Percentiles rank a stretch among this genome's conserved stretches.
These are phyloP conservation scores for Pluteus cervinus DNA, from an alignment of 768 basidiomycete genomes.

Conservation along the genomic window DNA sequence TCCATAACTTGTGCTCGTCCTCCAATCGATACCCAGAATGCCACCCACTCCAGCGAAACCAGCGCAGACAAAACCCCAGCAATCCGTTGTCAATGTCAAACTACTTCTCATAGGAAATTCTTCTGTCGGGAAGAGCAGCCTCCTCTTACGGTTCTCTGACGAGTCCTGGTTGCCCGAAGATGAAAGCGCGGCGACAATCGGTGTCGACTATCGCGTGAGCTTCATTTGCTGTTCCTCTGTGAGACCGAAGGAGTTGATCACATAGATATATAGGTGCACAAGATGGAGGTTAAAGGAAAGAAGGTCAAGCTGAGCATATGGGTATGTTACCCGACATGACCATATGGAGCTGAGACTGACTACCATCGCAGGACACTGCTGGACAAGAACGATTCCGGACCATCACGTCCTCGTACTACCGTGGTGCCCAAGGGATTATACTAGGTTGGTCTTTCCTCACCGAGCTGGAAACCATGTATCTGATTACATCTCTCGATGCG, in stretches of 20 bases:
- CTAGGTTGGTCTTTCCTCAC: conserved; percentile 38
- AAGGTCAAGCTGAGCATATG: conserved; percentile 94
- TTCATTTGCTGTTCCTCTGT: neutral
- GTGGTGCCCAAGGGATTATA: conserved; percentile 81
- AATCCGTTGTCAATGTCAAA: conserved; percentile 65
- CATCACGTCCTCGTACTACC: conserved; percentile 92
- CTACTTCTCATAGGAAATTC: conserved; percentile 83
- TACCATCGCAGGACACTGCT: conserved; percentile 68
- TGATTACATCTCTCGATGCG: neutral
- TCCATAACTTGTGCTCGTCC: too few species aligned
- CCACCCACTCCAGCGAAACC: too few species aligned
- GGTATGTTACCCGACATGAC: conserved; percentile 44
- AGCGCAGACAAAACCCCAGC: conserved; percentile 19
- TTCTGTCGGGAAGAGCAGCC: conserved; percentile 88
- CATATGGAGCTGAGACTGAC: neutral
- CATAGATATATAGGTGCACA: conserved; percentile 56
- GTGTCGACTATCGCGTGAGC: conserved; percentile 80
- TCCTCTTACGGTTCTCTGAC: conserved; percentile 92
- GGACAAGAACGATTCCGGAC: conserved; percentile 97
- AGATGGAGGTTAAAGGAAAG: conserved; percentile 79
- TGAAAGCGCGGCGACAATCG: conserved; percentile 80
- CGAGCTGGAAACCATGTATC: neutral
- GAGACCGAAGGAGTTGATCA: conserved; percentile 1
- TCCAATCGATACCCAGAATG: too few species aligned
- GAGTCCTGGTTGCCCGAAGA: conserved; percentile 93